Conservation (phyloP, 2,329 filamentous ascomycete genomes). For the Diaporthe humulicola region DNA sequence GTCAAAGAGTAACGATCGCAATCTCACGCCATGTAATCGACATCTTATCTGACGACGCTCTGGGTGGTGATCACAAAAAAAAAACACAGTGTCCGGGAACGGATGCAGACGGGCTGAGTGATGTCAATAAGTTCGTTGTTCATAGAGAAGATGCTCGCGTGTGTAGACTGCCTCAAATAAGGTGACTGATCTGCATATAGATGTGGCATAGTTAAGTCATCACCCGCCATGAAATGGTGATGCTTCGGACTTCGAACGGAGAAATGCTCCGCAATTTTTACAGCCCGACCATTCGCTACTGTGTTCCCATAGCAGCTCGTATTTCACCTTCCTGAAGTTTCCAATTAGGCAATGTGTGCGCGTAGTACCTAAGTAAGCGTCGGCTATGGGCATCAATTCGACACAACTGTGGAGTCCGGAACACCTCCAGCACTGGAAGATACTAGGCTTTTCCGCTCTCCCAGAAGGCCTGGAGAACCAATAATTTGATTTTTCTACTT, state of each 20-base stretch:
- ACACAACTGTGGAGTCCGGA: not conserved
- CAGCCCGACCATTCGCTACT: rapidly evolving
- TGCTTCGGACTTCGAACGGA: not conserved
- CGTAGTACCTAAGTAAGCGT: not conserved
- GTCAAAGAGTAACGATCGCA: not conserved
- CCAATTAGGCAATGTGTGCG: not conserved
- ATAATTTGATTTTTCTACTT: not conserved
- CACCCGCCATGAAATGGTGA: not conserved
- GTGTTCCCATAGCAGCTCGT: rapidly evolving
- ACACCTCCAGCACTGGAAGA: not conserved
- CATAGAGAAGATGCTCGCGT: not conserved
- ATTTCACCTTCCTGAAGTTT: not conserved
- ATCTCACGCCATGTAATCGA: not conserved
- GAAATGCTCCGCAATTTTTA: not conserved
- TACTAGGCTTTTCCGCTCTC: not conserved
- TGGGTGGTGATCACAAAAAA: not conserved
- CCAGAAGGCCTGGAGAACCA: not conserved
- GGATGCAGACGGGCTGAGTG: not conserved
- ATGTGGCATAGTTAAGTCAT: not conserved
- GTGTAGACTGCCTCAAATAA: not conserved
- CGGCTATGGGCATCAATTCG: not conserved
- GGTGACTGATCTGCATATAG: not conserved
- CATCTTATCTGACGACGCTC: not conserved
- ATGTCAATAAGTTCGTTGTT: not conserved
- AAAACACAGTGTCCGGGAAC: not conserved